Evolutionary conservation across 805 yeast species (phyloP).

Genomic region (Barnettozyma wickerhamii): DNA sequence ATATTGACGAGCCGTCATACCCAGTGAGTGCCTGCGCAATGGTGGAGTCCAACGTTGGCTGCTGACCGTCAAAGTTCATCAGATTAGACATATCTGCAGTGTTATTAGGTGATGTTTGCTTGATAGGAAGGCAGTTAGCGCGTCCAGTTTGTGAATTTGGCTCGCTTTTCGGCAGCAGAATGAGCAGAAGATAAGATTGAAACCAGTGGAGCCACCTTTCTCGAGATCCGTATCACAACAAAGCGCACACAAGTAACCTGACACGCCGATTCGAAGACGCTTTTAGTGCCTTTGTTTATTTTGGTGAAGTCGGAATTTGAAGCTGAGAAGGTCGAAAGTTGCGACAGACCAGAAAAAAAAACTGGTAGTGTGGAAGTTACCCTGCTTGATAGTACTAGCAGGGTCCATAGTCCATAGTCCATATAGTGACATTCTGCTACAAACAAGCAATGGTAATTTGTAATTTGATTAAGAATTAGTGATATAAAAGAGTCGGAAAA

Average conservation of each 20-base stretch:
- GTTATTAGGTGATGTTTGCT: not conserved
- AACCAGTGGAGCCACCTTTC: too few relatives aligned
- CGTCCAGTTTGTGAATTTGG: not conserved
- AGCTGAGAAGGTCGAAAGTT: constrained; percentile 2
- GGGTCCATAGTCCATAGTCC: too few relatives aligned
- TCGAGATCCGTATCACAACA: too few relatives aligned
- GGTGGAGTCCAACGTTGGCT: constrained; percentile 11
- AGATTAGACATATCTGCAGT: constrained; percentile 7
- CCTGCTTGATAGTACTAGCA: not conserved
- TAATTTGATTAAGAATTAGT: not conserved
- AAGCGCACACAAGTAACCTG: too few relatives aligned
- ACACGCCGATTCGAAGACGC: too few relatives aligned
- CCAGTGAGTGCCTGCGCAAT: constrained; percentile 16
- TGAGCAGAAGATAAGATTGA: not conserved
- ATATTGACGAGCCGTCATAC: constrained; percentile 9
- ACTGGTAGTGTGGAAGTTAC: not conserved
- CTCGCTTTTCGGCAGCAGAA: not conserved
- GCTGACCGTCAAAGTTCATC: constrained; percentile 14
- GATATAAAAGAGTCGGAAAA: not conserved
- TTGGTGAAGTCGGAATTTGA: constrained; percentile 1
- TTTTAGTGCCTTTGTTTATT: not conserved
- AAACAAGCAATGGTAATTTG: not conserved
- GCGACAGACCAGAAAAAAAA: not conserved
- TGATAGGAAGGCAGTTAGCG: not conserved
- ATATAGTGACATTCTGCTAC: not conserved